Conservation (phyloP, 768 basidiomycete genomes). For the Scleroderma bovista region DNA sequence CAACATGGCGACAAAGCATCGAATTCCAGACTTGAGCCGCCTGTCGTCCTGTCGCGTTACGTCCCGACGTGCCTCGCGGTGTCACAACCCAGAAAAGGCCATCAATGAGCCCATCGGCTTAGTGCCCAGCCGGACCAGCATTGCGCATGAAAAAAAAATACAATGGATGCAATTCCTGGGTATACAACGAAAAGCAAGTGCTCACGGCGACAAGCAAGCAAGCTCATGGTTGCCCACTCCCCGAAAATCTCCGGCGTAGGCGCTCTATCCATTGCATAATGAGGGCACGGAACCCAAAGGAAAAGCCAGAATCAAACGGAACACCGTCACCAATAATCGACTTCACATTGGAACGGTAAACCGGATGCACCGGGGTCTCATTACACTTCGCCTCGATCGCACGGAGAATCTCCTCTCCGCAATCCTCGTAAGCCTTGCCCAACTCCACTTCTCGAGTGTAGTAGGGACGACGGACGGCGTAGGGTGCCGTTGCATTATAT, state of each 20-base stretch:
- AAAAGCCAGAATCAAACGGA: not conserved
- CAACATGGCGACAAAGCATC: not conserved
- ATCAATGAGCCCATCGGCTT: slow-evolving; percentile 8
- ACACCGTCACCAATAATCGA: slow-evolving; percentile 6
- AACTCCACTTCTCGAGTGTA: slow-evolving; percentile 56
- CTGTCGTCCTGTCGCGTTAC: not conserved
- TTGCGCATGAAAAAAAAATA: not conserved
- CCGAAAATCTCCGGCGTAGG: slow-evolving; percentile 7
- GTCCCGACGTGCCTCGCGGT: slow-evolving; percentile 12
- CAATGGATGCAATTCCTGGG: slow-evolving; percentile 2
- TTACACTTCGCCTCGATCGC: slow-evolving; percentile 30
- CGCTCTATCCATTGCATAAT: slow-evolving; percentile 23
- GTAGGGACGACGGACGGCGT: slow-evolving; percentile 63
- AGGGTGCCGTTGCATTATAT: slow-evolving; percentile 78
- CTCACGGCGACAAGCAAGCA: not conserved
- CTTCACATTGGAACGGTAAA: slow-evolving; percentile 1
- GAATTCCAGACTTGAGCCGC: not conserved
- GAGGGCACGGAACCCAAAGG: slow-evolving; percentile 22
- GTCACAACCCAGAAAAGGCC: slow-evolving; percentile 12
- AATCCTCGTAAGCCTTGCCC: slow-evolving; percentile 43
- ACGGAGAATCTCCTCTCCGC: slow-evolving; percentile 46
- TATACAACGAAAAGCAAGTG: not conserved
- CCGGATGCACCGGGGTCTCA: not conserved
- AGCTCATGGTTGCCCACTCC: not conserved
- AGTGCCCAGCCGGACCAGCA: not conserved